Conservation (phyloP, 768 basidiomycete genomes). For the Naematelia aurantialba region DNA sequence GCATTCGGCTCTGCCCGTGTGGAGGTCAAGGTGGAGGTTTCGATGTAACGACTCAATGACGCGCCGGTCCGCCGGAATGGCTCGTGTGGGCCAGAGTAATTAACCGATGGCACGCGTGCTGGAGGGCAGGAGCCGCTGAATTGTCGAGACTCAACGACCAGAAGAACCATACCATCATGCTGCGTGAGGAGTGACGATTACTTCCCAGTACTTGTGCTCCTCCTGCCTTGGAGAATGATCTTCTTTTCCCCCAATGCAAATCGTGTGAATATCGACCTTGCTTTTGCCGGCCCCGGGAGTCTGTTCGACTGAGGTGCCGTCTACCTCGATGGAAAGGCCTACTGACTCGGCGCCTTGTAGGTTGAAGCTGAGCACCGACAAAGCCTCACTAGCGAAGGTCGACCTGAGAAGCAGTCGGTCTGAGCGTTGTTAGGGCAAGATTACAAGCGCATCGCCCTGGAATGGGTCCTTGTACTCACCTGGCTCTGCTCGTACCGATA, state of each 20-base stretch:
- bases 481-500: conserved; percentile 4
- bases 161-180: no score
- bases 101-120: no score
- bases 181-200: not conserved
- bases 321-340: not conserved
- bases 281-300: not conserved
- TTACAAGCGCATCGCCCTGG: not conserved
- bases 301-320: not conserved
- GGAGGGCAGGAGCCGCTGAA: no score
- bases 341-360: not conserved
- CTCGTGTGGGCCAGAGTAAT: no score
- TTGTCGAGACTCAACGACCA: no score
- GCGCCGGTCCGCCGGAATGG: no score
- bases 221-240: not conserved
- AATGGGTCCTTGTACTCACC: conserved; percentile 3
- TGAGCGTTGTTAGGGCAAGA: not conserved
- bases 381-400: not conserved
- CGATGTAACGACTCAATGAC: no score
- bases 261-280: not conserved
- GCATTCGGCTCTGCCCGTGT: no score
- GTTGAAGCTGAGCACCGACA: not conserved
- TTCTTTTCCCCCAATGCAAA: not conserved
- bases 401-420: not conserved
- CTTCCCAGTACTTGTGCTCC: not conserved
- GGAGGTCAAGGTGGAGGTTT: no score